These are phyloP conservation scores for Fragaria iinumae DNA, from an alignment of 306 rosid genomes.

Conservation along the genomic window DNA sequence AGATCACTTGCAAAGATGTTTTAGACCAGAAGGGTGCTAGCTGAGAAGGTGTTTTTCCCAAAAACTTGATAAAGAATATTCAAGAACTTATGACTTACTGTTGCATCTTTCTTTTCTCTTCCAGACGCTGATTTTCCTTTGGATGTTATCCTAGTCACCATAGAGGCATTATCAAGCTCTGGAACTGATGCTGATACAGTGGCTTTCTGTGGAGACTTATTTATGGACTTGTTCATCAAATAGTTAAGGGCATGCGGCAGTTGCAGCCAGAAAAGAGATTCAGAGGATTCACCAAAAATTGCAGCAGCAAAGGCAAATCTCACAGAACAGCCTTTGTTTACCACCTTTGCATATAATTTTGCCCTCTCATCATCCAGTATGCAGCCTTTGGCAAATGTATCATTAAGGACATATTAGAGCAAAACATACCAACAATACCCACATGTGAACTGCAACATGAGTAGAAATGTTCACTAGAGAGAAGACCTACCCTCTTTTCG, in stretches of 20 bases:
- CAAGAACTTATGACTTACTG: conserved; percentile 40
- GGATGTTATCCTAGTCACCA: conserved; percentile 72
- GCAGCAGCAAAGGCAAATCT: conserved; percentile 96
- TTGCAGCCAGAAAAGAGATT: conserved; percentile 97
- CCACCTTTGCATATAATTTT: conserved; percentile 78
- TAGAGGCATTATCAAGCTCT: conserved; percentile 61
- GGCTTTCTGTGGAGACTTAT: conserved; percentile 53
- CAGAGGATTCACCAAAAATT: conserved; percentile 80
- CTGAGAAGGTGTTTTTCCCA: conserved; percentile 7
- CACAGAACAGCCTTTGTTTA: conserved; percentile 70
- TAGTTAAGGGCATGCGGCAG: conserved; percentile 78
- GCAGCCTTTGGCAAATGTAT: conserved; percentile 58
- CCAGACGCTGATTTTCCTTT: conserved; percentile 68
- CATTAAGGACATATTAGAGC: conserved; percentile 28
- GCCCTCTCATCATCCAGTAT: conserved; percentile 91
- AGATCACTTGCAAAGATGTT: neutral
- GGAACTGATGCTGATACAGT: conserved; percentile 35
- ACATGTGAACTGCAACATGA: conserved; percentile 15
- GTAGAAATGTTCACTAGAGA: conserved; percentile 28
- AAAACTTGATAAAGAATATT: neutral
- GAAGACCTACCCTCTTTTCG: conserved; percentile 70
- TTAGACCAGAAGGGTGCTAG: neutral
- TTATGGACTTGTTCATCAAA: conserved; percentile 61
- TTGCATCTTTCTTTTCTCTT: conserved; percentile 46
- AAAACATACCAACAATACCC: conserved; percentile 20